Evolutionary conservation across 1,284 basidiomycete genomes (phyloP).

Genomic region (Irpex rosettiformis): DNA sequence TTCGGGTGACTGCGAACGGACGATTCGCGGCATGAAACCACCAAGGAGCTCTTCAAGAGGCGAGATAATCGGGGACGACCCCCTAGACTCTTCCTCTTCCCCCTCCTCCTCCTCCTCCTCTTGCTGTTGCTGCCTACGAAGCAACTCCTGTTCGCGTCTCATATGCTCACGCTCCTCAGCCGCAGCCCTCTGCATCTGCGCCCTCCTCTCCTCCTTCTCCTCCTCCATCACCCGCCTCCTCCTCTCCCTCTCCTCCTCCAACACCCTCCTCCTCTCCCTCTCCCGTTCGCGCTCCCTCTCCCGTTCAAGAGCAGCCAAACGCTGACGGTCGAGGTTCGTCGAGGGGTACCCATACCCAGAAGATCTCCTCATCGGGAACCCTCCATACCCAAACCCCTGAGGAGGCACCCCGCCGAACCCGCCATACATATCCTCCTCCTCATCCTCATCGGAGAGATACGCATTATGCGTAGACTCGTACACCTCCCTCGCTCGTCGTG

Average conservation of each 20-base stretch:
- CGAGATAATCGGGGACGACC: slow-evolving; percentile 8
- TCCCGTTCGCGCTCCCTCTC: slow-evolving; percentile 23
- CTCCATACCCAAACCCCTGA: background rate
- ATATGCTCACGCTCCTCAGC: slow-evolving; percentile 16
- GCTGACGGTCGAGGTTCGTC: slow-evolving; percentile 15
- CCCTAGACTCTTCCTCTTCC: no score
- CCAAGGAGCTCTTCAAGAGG: slow-evolving; percentile 24
- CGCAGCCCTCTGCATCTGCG: slow-evolving; percentile 20
- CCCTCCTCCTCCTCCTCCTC: no score
- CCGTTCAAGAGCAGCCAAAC: slow-evolving; percentile 5
- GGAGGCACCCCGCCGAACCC: background rate
- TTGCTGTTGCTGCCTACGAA: slow-evolving; percentile 17
- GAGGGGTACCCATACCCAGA: slow-evolving; percentile 19
- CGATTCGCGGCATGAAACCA: slow-evolving; percentile 15
- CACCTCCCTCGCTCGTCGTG: slow-evolving; percentile 24
- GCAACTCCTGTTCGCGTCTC: slow-evolving; percentile 20
- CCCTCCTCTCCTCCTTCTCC: slow-evolving; percentile 17
- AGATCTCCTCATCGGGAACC: slow-evolving; percentile 12
- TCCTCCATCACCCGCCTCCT: slow-evolving; percentile 5
- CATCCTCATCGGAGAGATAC: slow-evolving; percentile 22
- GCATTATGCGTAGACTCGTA: slow-evolving; percentile 24
- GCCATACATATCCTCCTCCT: slow-evolving; percentile 12
- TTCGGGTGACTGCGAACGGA: slow-evolving; percentile 2
- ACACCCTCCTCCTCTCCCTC: slow-evolving; percentile 8
- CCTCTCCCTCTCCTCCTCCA: slow-evolving; percentile 19